Base-by-base conservation (phyloP, 192 early-diverging fungal genomes). In the Obelidium mucronatum region DNA sequence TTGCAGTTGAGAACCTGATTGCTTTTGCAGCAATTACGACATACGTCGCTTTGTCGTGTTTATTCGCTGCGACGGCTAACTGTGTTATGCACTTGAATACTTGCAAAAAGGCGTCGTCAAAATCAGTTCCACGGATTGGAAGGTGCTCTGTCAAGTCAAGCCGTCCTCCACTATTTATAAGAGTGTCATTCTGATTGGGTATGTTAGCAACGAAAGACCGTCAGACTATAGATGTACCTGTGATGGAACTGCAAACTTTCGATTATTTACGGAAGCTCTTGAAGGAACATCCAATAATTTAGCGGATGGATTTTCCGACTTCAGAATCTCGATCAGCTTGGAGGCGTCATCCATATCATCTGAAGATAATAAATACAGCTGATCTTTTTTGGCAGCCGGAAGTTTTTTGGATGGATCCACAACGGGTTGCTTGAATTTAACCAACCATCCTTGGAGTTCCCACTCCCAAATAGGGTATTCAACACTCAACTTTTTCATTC, bases 61-160 rank as follows among this genome's bases (percentile, higher is more conserved):
- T 81, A 75, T 88, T 88, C 28, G 86, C 85, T 42, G 87, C 82
- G 36, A 88, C 82, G 0, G 86, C 75, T 24, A 88, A 67, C 64
- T 88, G 87, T 28, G 84, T 67, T 0, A 87, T 76, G 73, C 76
- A 78, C 65, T 83, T 81, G 63, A 81, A 88, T 3, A 88, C 85
- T 75, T 73, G 44, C 3, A 86, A 54, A 70, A 81, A 88, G 0
- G 84, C 70, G 33, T 40, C 68, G 67, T 88, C 87, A 28, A 88
- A 74, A 42, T 87, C 85, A 24, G 83, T 88, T 2, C 87, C 83
- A 33, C 72, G 39, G 15, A 64, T 64, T 13, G 83, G 84, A 0
- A 86, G 52, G 1, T 79, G 76, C 34, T 79, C 80, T 15, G 83
- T 82, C 15, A 86, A 65, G n/a, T 78, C 79, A 24, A 77, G 15